A percentile compares a stretch with the other conserved stretches of the same genome.
phyloP scores from a whole-genome alignment of 2,329 filamentous ascomycete genomes.

The Helminthosporium solani region DNA sequence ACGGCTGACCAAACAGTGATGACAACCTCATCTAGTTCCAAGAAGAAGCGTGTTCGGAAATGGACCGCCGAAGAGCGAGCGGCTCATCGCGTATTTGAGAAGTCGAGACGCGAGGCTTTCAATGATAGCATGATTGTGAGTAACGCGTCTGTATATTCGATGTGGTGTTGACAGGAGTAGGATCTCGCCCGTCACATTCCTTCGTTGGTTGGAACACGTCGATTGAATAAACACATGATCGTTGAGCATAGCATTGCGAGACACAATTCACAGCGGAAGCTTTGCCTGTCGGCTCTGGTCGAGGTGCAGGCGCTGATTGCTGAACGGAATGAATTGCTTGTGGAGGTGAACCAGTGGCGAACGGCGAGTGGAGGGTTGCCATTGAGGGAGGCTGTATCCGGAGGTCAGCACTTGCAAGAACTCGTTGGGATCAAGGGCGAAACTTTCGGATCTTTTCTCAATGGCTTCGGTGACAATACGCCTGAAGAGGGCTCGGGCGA shows the following conservation, averaged over 20 bases:
- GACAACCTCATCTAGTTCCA: conserved; percentile 1
- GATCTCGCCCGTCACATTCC: conserved; percentile 24
- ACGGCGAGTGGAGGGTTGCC: conserved; percentile 5
- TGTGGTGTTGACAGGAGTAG: conserved; percentile 4
- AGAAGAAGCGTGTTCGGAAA: conserved; percentile 19
- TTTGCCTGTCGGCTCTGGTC: conserved; percentile 9
- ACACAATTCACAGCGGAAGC: conserved; percentile 12
- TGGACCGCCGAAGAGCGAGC: conserved; percentile 24
- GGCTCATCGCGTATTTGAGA: conserved; percentile 24
- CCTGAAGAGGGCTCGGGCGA: conserved; percentile 11
- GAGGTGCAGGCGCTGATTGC: conserved; percentile 14
- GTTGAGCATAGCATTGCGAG: conserved; percentile 21
- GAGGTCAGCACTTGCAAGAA: conserved; percentile 5
- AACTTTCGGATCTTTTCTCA: conserved; percentile 18
- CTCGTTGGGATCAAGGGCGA: conserved; percentile 14
- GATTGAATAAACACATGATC: conserved; percentile 25
- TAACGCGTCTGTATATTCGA: background rate
- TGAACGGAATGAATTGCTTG: conserved; percentile 18
- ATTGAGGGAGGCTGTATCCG: conserved; percentile 5
- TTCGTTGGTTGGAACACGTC: conserved; percentile 12
- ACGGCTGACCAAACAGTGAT: background rate
- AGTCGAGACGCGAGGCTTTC: conserved; percentile 21
- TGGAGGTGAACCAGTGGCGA: conserved; percentile 18
- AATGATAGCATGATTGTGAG: conserved; percentile 23
- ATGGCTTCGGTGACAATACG: conserved; percentile 22